Base-by-base conservation (phyloP, 78 protist species). In the slime mould (Dictyostelium discoideum) region DNA sequence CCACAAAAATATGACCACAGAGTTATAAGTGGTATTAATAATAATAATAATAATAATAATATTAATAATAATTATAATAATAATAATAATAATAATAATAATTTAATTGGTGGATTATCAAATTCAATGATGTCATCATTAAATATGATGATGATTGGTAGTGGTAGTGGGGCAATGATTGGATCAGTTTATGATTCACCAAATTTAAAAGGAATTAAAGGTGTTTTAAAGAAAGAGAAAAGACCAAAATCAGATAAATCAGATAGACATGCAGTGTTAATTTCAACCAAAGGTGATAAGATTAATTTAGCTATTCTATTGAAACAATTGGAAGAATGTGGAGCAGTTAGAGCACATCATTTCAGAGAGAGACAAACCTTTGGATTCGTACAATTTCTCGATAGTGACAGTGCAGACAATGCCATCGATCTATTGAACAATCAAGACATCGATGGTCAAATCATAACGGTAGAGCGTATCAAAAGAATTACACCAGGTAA, bases 371-470 rank as follows among this genome's bases (percentile, higher is more conserved):
- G 93, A 18, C 96, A 93, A 77, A 87, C 74, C 74, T 93, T 93
- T 87, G 96, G 96, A 24, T 93, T 93, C 44, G 94, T 93, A 3
- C 96, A 93, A 63, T 93, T 93, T 65, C 80, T 87, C 18, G 96
- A 93, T 37, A 69, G 86, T 11, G 96, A 84, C 8, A 78, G 87
- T 5, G 92, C 88, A 14, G 96, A 93, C 26, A 82, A 84, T 46
- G 96, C 92, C 44, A 87, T 93, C 20, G 92, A 93, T 16, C 76
- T 26, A 46, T 24, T 93, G 10, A 93, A 80, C 48, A 40, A 80
- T 3, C 22, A 54, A 24, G 96, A 87, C 29, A 80, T 93, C 18
- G 96, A 93, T 54, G 92, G 93, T 10, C 95, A 90, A 73, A 82
- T 82, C 3, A 50, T 90, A 13, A 82, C 77, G 3, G 81, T 90